A percentile compares a stretch with the other conserved stretches of the same genome.
Evolutionary conservation across 2,329 filamentous ascomycete species (phyloP).

Genomic region (Ascochyta lentis): DNA sequence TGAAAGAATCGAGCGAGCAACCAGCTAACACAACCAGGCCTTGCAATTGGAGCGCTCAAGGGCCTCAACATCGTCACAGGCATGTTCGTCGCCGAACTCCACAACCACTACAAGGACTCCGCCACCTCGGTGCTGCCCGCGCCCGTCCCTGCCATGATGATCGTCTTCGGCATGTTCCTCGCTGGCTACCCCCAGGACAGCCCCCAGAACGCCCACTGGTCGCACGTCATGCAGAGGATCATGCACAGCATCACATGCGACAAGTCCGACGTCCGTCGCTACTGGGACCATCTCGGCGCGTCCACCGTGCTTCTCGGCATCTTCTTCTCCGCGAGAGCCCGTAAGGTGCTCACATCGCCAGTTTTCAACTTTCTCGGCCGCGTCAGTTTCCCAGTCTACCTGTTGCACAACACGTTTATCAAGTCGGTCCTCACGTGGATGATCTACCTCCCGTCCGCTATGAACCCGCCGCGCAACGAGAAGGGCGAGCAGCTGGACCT

Average conservation of each 20-base stretch:
- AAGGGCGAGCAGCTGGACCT: slow-evolving; percentile 47
- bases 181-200: slow-evolving; percentile 67
- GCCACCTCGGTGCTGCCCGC: slow-evolving; percentile 57
- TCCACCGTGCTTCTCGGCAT: slow-evolving; percentile 59
- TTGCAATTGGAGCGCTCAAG: slow-evolving; percentile 44
- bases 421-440: slow-evolving; percentile 67
- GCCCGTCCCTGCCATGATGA: slow-evolving; percentile 59
- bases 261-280: slow-evolving; percentile 58
- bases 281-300: slow-evolving; percentile 59
- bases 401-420: slow-evolving; percentile 68
- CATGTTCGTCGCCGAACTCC: slow-evolving; percentile 67
- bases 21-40: slow-evolving; percentile 36
- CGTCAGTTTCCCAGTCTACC: slow-evolving; percentile 69
- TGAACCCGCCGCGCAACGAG: slow-evolving; percentile 46
- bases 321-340: slow-evolving; percentile 60
- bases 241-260: slow-evolving; percentile 56
- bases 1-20: not conserved
- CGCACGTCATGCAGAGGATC: slow-evolving; percentile 52
- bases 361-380: slow-evolving; percentile 68
- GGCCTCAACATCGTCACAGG: slow-evolving; percentile 68
- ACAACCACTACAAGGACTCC: slow-evolving; percentile 58
- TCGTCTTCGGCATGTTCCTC: slow-evolving; percentile 62
- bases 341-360: slow-evolving; percentile 61
- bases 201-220: slow-evolving; percentile 63
- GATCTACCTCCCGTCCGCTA: slow-evolving; percentile 54